Base-by-base conservation (phyloP, 2,329 filamentous ascomycete species). In the Fusarium mexicanum region DNA sequence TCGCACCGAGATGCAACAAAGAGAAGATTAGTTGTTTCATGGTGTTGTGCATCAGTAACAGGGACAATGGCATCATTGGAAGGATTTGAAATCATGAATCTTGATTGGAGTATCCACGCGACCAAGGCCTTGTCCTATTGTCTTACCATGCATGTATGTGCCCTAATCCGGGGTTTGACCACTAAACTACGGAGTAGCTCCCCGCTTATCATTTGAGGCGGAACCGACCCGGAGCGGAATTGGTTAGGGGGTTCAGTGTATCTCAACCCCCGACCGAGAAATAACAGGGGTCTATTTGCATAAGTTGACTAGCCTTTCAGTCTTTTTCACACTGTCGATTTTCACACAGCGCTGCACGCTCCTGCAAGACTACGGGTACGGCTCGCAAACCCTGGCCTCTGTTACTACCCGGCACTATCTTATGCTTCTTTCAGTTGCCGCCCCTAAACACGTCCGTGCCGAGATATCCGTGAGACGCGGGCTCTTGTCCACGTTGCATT, bases 381-480 rank as follows among this genome's bases (percentile, higher is more conserved):
- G 18, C 20, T 54, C 7, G 51, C 35, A 38, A 54, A 40, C 14
- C 51, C 35, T 40, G 35, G 35, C 31, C 18, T 20, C 11, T 18
- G n/a, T 14, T 20, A 3, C 13, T 20, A 17, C 41, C 41, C 41
- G 41, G n/a, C 24, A 26, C 57, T 59, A 59, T 59, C 57, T 59
- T 59, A 59, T 59, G 57, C 57, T 59, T 59, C 57, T 50, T 50
- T 48, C 24, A 26, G 17, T 59, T 50, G 41, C 43, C 43, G 57
- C 57, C 33, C 24, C 57, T 60, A 51, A 18, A 2, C 10, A 29
- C 2, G 13, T 7, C 24, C 20, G n/a, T 60, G 57, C 57, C 57
- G 57, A 51, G 31, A 37, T 31, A 60, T 60, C 57, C 43, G 57
- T 22, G 8, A 16, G 31, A 31, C 13, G 35, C 24, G 51, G 24